Evolutionary conservation across 2,329 filamentous ascomycete genomes (phyloP).

Genomic region (Fusarium keratoplasticum): DNA sequence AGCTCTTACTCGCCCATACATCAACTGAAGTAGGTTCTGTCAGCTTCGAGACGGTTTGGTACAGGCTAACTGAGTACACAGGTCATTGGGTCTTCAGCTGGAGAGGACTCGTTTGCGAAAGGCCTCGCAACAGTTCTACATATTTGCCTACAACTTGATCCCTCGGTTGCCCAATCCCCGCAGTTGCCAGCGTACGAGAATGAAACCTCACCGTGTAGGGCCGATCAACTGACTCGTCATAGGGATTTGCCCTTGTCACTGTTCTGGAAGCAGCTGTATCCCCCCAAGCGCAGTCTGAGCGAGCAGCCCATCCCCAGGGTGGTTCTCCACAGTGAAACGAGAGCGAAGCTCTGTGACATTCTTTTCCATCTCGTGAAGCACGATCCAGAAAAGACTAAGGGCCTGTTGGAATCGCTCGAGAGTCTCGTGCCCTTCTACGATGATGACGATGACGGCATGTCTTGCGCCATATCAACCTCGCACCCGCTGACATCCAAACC

Average conservation of each 20-base stretch:
- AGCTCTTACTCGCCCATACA: constrained; percentile 53
- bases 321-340: constrained; percentile 65
- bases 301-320: constrained; percentile 51
- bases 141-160: constrained; percentile 47
- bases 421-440: constrained; percentile 52
- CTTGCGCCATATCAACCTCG: background rate
- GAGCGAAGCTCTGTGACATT: constrained; percentile 70
- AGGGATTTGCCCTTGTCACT: constrained; percentile 55
- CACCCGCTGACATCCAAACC: constrained; percentile 18
- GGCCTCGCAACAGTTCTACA: constrained; percentile 48
- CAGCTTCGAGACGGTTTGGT: background rate
- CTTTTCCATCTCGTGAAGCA: constrained; percentile 68
- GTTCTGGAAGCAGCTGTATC: constrained; percentile 75
- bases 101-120: constrained; percentile 45
- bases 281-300: constrained; percentile 55
- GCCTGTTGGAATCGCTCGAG: constrained; percentile 59
- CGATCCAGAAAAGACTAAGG: constrained; percentile 59
- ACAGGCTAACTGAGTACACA: constrained; percentile 21
- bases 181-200: constrained; percentile 43
- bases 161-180: constrained; percentile 36
- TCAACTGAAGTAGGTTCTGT: constrained; percentile 53
- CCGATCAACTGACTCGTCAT: constrained; percentile 7
- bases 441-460: constrained; percentile 54
- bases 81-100: constrained; percentile 43
- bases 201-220: background rate